Evolutionary conservation across 1,139 yeast species (phyloP).

Genomic region (Sugiyamaella sp.): DNA sequence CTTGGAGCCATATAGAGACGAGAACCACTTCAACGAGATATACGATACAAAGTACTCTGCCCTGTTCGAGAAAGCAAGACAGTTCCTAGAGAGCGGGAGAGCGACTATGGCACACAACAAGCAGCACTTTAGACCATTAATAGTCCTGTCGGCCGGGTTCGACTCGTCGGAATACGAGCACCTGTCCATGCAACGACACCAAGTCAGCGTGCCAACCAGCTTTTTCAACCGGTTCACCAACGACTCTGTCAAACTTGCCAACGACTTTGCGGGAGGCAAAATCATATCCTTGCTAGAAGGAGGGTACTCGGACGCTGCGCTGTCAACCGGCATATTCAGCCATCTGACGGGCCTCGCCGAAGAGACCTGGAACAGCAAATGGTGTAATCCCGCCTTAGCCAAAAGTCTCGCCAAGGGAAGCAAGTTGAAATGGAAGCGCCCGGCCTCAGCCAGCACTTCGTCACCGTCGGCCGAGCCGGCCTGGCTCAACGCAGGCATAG

Average conservation of each 20-base stretch:
- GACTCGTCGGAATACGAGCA: constrained; percentile 88
- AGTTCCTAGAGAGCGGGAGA: constrained; percentile 52
- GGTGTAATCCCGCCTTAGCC: constrained; percentile 55
- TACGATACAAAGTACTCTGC: constrained; percentile 66
- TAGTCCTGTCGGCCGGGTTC: constrained; percentile 81
- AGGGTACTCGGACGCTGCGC: constrained; percentile 85
- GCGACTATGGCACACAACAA: constrained; percentile 37
- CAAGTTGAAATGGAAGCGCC: constrained; percentile 65
- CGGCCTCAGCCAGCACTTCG: constrained; percentile 36
- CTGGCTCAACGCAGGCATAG: constrained; percentile 73
- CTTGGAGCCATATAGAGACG: constrained; percentile 64
- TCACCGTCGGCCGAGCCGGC: constrained; percentile 30
- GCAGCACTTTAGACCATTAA: constrained; percentile 63
- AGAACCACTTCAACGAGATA: constrained; percentile 62
- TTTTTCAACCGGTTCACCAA: constrained; percentile 74
- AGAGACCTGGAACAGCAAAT: constrained; percentile 58
- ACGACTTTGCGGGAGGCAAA: constrained; percentile 50
- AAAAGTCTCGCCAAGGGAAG: constrained; percentile 73
- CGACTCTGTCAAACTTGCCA: constrained; percentile 69
- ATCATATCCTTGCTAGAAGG: constrained; percentile 78
- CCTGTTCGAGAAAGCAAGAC: constrained; percentile 67
- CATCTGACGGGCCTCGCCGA: constrained; percentile 70
- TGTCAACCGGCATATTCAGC: constrained; percentile 77
- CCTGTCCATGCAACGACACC: constrained; percentile 83
- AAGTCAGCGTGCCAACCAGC: constrained; percentile 79